Evolutionary conservation across 139 green algal genomes (phyloP).

Genomic region (Eudorina sp.): DNA sequence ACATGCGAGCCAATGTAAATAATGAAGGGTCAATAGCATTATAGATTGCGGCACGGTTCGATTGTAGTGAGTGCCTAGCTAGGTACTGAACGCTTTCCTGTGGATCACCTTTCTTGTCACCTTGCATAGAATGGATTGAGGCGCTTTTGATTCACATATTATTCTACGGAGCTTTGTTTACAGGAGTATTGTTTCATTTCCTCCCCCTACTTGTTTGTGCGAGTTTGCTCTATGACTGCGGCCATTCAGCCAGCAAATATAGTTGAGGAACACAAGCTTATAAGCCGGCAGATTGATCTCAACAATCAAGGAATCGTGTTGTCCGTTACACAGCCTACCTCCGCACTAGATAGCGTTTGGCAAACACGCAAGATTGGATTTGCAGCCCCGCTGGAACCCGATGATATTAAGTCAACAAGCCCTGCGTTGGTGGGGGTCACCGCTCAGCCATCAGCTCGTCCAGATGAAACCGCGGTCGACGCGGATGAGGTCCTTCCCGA

Average conservation of each 20-base stretch:
- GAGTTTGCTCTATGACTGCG: constrained; percentile 2
- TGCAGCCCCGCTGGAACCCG: background rate
- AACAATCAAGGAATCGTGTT: background rate
- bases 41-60: too few relatives aligned
- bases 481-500: background rate
- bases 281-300: background rate
- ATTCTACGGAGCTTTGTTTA: too few relatives aligned
- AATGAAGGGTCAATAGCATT: too few relatives aligned
- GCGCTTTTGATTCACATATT: too few relatives aligned
- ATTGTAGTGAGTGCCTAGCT: too few relatives aligned
- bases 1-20: too few relatives aligned
- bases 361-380: background rate
- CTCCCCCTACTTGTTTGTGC: too few relatives aligned
- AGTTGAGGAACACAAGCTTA: background rate
- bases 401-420: background rate
- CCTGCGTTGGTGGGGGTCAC: background rate
- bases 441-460: background rate
- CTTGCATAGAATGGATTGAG: too few relatives aligned
- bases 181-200: too few relatives aligned
- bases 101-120: too few relatives aligned
- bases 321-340: background rate
- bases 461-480: background rate
- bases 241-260: background rate
- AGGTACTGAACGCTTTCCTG: too few relatives aligned
- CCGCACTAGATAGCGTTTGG: background rate